These are phyloP conservation scores for Escovopsis weberi DNA, from an alignment of 2,329 filamentous ascomycete genomes.

Conservation along the genomic window DNA sequence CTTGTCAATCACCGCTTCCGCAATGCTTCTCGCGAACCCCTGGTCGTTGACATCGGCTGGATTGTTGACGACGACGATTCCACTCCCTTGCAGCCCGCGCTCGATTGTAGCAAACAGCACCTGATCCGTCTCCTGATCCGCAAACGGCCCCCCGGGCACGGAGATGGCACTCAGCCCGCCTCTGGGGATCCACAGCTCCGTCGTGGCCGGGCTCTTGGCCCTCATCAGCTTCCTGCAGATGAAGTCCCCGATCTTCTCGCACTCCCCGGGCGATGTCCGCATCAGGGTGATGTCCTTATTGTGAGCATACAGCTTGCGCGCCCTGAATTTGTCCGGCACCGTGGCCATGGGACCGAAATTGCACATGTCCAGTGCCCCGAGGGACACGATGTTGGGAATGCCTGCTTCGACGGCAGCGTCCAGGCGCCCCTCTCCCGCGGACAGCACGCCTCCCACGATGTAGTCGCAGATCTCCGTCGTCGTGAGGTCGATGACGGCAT, in stretches of 20 bases:
- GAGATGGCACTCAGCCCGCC: slow-evolving; percentile 49
- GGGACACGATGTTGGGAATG: slow-evolving; percentile 37
- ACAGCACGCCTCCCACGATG: slow-evolving; percentile 47
- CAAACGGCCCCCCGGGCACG: slow-evolving; percentile 37
- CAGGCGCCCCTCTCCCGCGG: slow-evolving; percentile 41
- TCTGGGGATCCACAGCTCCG: slow-evolving; percentile 44
- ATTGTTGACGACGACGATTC: slow-evolving; percentile 35
- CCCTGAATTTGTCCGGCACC: slow-evolving; percentile 38
- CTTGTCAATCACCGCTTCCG: slow-evolving; percentile 22
- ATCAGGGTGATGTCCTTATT: slow-evolving; percentile 54
- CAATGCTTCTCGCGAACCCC: slow-evolving; percentile 33
- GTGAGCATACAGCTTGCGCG: slow-evolving; percentile 44
- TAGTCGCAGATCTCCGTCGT: slow-evolving; percentile 55
- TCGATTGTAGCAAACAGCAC: slow-evolving; percentile 39
- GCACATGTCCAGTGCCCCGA: slow-evolving; percentile 44
- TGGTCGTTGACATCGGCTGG: slow-evolving; percentile 38
- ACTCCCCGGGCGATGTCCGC: slow-evolving; percentile 46
- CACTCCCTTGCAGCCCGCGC: slow-evolving; percentile 30
- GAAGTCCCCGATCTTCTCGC: slow-evolving; percentile 35
- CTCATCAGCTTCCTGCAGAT: slow-evolving; percentile 38
- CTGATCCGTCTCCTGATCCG: slow-evolving; percentile 26
- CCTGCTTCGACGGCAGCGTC: slow-evolving; percentile 40
- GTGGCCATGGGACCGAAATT: slow-evolving; percentile 43
- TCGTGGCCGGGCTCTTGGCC: slow-evolving; percentile 20
- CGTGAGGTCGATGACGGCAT: slow-evolving; percentile 56